A percentile compares a stretch with the other conserved stretches of the same genome.
Conservation (phyloP, 163 green algal species). For the Scenedesmus sp. region DNA sequence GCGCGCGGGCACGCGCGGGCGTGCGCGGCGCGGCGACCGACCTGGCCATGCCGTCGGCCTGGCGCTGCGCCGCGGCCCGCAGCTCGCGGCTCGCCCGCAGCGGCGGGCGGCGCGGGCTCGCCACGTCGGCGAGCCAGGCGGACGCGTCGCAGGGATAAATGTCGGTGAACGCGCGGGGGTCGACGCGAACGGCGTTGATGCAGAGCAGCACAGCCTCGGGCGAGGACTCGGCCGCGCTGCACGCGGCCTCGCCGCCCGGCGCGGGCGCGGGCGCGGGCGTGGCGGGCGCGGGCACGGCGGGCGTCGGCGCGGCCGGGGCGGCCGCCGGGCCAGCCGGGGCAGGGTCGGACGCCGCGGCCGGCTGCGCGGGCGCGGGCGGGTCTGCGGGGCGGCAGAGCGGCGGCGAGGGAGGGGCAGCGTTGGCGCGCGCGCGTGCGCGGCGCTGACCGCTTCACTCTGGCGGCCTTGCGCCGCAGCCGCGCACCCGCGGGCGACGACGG, state of each 20-base stretch:
- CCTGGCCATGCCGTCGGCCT: constrained; percentile 26
- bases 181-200: constrained; percentile 24
- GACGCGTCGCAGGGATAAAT: neutral
- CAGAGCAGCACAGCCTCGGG: constrained; percentile 10
- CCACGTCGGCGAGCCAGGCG: neutral
- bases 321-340: too few relatives aligned
- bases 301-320: neutral
- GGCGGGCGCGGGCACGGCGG: neutral
- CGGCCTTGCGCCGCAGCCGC: too few relatives aligned
- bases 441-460: too few relatives aligned
- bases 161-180: neutral
- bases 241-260: neutral
- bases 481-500: too few relatives aligned
- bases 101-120: neutral
- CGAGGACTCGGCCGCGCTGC: constrained; percentile 20
- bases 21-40: neutral
- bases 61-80: neutral
- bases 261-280: neutral
- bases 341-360: too few relatives aligned
- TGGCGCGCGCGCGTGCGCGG: too few relatives aligned
- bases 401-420: neutral
- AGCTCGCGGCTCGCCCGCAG: neutral
- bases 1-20: too few relatives aligned
- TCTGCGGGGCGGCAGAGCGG: neutral
- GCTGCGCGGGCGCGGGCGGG: neutral